These are phyloP conservation scores for Eimeria necatrix DNA, from an alignment of 169 alveolate genomes.

Conservation along the genomic window DNA sequence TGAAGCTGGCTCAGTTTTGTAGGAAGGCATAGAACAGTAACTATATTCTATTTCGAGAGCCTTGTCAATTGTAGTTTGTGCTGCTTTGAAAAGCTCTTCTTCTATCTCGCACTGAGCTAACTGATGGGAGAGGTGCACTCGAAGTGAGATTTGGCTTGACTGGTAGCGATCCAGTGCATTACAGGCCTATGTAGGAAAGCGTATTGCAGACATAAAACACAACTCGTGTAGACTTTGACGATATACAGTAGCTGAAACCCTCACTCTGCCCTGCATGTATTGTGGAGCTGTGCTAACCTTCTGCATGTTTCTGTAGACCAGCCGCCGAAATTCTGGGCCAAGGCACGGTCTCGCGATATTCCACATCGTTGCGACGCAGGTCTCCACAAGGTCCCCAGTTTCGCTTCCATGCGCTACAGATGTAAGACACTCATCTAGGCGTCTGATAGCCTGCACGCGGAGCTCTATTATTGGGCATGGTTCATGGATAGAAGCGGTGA, in stretches of 20 bases:
- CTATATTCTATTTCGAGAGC: conserved; percentile 47
- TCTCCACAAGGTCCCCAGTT: conserved; percentile 68
- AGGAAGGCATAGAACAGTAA: neutral
- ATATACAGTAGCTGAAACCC: neutral
- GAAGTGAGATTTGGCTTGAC: conserved; percentile 71
- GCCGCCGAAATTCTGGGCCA: conserved; percentile 59
- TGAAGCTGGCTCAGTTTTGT: neutral
- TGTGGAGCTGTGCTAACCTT: conserved; percentile 38
- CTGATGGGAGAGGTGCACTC: conserved; percentile 61
- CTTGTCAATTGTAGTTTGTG: conserved; percentile 35
- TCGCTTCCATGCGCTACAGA: conserved; percentile 63
- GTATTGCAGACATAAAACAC: neutral
- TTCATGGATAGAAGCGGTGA: conserved; percentile 35
- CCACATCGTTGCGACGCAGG: conserved; percentile 68
- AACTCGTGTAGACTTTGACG: neutral
- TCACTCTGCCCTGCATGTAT: neutral
- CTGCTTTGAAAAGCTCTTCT: conserved; percentile 51
- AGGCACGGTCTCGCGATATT: conserved; percentile 70
- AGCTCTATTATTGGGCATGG: conserved; percentile 51
- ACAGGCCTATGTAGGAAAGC: conserved; percentile 39
- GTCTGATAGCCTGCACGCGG: conserved; percentile 71
- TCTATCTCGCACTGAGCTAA: conserved; percentile 69
- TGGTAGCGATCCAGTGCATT: conserved; percentile 67
- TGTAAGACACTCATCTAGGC: conserved; percentile 69
- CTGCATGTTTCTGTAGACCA: conserved; percentile 34